phyloP scores from a whole-genome alignment of 225 moss, liverwort and hornwort genomes.

The Pleurozium schreberi region DNA sequence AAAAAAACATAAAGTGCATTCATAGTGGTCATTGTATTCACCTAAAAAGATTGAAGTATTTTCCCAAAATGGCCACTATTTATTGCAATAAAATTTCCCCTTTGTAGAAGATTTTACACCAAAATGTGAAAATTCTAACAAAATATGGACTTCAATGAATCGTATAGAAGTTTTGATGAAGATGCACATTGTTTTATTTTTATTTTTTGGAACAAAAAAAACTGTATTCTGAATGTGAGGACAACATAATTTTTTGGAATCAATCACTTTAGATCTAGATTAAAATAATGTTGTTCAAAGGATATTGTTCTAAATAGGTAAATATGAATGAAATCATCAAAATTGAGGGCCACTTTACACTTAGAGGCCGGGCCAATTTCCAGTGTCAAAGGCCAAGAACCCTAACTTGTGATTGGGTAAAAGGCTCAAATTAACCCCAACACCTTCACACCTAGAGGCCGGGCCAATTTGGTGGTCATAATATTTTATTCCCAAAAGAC shows the following conservation, averaged over 20 bases:
- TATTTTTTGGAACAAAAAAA: too few species aligned
- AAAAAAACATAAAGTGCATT: neutral
- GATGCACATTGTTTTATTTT: neutral
- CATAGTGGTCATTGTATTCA: too few species aligned
- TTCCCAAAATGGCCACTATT: neutral
- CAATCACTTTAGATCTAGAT: neutral
- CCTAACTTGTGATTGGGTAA: too few species aligned
- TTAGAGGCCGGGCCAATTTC: too few species aligned
- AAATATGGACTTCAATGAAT: neutral
- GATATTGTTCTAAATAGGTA: too few species aligned
- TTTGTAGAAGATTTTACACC: neutral
- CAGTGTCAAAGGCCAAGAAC: too few species aligned
- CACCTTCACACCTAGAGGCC: too few species aligned
- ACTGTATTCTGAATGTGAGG: neutral
- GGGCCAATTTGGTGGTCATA: too few species aligned
- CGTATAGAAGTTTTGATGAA: neutral
- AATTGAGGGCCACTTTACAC: too few species aligned
- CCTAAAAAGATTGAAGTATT: neutral
- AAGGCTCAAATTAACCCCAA: too few species aligned
- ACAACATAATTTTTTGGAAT: neutral
- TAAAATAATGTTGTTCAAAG: neutral
- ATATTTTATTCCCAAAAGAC: too few species aligned
- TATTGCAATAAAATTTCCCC: neutral
- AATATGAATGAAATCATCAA: too few species aligned
- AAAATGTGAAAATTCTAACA: neutral